Evolutionary conservation across 2,329 filamentous ascomycete genomes (phyloP), one percentile per base, ranked within the genome.

Genomic region (Hawksworthiomyces lignivorus): DNA sequence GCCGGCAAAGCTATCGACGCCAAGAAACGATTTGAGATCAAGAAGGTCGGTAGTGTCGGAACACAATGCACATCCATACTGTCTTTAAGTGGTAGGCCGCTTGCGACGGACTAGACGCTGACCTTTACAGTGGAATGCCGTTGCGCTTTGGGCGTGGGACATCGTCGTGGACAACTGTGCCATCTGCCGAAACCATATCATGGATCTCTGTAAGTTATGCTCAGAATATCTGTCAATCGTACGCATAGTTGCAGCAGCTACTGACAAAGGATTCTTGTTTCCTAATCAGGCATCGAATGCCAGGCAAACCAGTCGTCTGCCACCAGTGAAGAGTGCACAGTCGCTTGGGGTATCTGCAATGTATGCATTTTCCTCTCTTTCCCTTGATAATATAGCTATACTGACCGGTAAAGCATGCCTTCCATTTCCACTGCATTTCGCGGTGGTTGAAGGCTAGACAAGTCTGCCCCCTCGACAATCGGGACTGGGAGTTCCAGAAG

Each of bases 401-500:
- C 41, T 44, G 19, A 45, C 36, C 11, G 7, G 7, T 46, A 45
- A 57, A 98, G 92, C 92, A 98, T 60, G 92, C 92, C 22, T 98
- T 98, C 74, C 92, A 98, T 67, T 98, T 98, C 69, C 92, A 98
- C 70, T 98, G 92, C 72, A 98, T 98, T 60, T 97, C 92, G 11
- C 80, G 92, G 66, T 98, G 92, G 92, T 73, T 98, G 46, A 98
- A 98, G 75, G 95, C 92, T n/a, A 82, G 92, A 60, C 92, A 97
- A 62, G 92, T 98, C 37, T 98, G 92, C 61, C 92, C 92, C 14
- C 72, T 98, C 33, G 92, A 98, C 68, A 98, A 98, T 69, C 75
- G 90, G 56, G 92, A 98, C 65, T 98, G 92, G 92, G 92, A 98
- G 62, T 98, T 97, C 72, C 92, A 98, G 67, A 98, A 97, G 65